A percentile compares a stretch with the other conserved stretches of the same genome.
Conservation (phyloP, 441 rosid genomes). For the Gossypium schwendimanii region DNA sequence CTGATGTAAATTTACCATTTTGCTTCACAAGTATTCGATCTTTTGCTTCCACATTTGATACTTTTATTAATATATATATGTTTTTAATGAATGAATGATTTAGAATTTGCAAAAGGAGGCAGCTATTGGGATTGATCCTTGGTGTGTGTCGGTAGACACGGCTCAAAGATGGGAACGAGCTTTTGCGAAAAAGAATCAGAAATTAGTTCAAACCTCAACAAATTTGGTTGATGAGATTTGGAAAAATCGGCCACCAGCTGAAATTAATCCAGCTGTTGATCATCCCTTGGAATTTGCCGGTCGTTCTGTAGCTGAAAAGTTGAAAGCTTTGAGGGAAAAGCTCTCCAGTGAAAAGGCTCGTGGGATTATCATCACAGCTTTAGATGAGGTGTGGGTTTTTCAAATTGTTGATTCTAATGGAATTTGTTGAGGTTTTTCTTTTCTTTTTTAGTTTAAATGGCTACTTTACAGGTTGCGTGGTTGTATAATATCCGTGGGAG, state of each 20-base stretch:
- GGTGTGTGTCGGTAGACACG: constrained; percentile 81
- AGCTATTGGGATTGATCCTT: constrained; percentile 69
- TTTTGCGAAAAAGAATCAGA: constrained; percentile 61
- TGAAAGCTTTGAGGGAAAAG: constrained; percentile 52
- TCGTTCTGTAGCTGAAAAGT: constrained; percentile 53
- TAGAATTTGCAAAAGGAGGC: constrained; percentile 74
- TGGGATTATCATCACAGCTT: constrained; percentile 65
- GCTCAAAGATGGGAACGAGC: constrained; percentile 69
- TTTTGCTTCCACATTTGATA: not conserved
- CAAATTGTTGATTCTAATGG: constrained; percentile 1
- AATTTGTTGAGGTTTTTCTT: not conserved
- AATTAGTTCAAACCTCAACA: constrained; percentile 54
- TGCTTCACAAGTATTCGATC: not conserved
- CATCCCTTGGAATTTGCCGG: constrained; percentile 78
- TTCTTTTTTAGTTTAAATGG: not conserved
- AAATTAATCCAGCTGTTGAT: constrained; percentile 47
- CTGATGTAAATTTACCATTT: constrained; percentile 47
- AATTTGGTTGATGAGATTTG: constrained; percentile 84
- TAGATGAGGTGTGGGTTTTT: constrained; percentile 56
- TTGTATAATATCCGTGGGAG: constrained; percentile 80
- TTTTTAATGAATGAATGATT: not conserved
- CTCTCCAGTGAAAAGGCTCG: constrained; percentile 46
- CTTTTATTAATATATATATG: not conserved
- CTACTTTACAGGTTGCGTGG: constrained; percentile 81
- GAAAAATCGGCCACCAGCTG: constrained; percentile 60